Evolutionary conservation across 768 basidiomycete genomes (phyloP).

Genomic region (Tylopilus felleus): DNA sequence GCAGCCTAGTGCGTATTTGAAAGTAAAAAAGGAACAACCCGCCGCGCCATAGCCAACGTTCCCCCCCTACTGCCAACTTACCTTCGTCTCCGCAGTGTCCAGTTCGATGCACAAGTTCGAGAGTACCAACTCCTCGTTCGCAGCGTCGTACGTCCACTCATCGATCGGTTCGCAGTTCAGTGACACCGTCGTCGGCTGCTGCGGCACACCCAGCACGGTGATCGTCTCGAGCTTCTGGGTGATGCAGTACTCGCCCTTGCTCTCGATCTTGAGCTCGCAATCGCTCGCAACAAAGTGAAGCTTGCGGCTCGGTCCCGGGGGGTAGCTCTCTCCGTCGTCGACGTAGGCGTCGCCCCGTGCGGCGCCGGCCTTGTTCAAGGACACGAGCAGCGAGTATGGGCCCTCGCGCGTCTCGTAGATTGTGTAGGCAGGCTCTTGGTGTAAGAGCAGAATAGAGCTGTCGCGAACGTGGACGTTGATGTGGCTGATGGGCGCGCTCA

Average conservation of each 20-base stretch:
- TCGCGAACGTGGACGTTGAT: constrained; percentile 78
- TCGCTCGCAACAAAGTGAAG: constrained; percentile 42
- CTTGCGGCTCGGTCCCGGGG: constrained; percentile 50
- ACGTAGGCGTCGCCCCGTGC: constrained; percentile 63
- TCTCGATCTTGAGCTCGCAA: constrained; percentile 37
- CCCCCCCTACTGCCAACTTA: constrained; percentile 35
- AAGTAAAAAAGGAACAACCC: background rate
- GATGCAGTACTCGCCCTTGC: constrained; percentile 32
- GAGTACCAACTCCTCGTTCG: constrained; percentile 42
- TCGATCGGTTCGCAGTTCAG: constrained; percentile 35
- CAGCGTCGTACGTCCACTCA: constrained; percentile 39
- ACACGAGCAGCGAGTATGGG: constrained; percentile 61
- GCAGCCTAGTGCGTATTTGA: background rate
- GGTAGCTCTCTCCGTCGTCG: constrained; percentile 65
- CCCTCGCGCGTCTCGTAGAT: constrained; percentile 60
- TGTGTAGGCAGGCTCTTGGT: constrained; percentile 63
- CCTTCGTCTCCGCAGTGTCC: constrained; percentile 33
- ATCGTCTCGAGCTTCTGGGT: constrained; percentile 47
- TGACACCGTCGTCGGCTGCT: constrained; percentile 39
- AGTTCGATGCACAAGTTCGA: constrained; percentile 39
- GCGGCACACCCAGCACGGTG: constrained; percentile 54
- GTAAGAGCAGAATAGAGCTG: constrained; percentile 60
- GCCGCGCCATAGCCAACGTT: background rate
- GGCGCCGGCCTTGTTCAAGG: constrained; percentile 42
- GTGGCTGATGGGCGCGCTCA: constrained; percentile 67